Base-by-base conservation (phyloP, 1,284 basidiomycete genomes). In the Vanrija sp. region DNA sequence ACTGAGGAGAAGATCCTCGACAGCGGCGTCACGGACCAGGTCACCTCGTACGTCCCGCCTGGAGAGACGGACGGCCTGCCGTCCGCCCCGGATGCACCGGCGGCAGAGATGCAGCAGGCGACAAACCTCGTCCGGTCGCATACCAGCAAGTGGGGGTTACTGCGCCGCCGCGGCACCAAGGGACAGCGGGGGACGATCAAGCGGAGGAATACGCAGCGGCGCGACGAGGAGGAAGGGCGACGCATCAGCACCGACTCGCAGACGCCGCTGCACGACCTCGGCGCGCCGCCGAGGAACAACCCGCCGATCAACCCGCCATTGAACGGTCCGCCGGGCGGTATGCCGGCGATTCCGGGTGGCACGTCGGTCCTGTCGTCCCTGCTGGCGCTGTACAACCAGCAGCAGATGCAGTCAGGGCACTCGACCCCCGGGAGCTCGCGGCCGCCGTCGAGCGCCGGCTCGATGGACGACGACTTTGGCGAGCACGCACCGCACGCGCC, bases 51-150 rank as follows among this genome's bases (percentile, higher is more conserved):
- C 49, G 73, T 78, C 45, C 73, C 72, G 25, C 71, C 73, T 1
- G 73, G 72, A 23, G 78, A 79, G 62, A 73, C 68, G 38, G 77
- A 77, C 51, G 78, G 78, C 2, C 54, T 79, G 43, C 78, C 78
- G 0, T 68, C 65, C 15, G 51, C 72, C 4, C 63, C 67, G 8
- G 56, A 56, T 0, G 57, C 63, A 19, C 47, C 57, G 7, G 53
- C 59, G 8, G 51, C 54, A 25, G 62, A 64, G 41, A 43, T 56
- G 8, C 60, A 66, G 12, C 61, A 63, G 4, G 77, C 77, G 0
- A 65, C 57, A 41, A 65, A 69, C 24, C 66, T 78, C 22, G 77
- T 79, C 24, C 62, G 75, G 25, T 68, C 66, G 1, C 73, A 78
- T 59, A 78, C 76, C 9, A 61, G 64, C 18, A 67, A 67, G 57